Evolutionary conservation across 345 rosid species (phyloP).

Genomic region (Erucastrum elatum): DNA sequence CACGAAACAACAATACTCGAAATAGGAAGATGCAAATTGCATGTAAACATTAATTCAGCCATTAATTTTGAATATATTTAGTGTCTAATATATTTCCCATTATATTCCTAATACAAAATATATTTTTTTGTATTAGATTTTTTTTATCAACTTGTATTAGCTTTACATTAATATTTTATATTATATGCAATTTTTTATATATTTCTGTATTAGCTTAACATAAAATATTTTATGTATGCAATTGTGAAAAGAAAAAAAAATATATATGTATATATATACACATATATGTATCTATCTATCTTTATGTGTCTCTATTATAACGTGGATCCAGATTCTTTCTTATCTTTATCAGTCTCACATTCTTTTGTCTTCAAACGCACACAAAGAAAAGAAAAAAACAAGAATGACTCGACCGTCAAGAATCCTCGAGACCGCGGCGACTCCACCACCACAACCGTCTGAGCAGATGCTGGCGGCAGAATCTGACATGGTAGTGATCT

Average conservation of each 20-base stretch:
- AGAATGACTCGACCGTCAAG: constrained; percentile 42
- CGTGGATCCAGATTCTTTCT: constrained; percentile 40
- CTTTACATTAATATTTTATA: too few relatives aligned
- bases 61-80: not conserved
- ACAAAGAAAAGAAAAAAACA: not conserved
- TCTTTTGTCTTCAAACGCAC: constrained; percentile 35
- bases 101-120: too few relatives aligned
- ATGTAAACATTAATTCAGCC: constrained; percentile 30
- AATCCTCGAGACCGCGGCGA: constrained; percentile 28
- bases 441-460: constrained; percentile 46
- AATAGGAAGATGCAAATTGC: constrained; percentile 27
- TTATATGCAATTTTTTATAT: too few relatives aligned
- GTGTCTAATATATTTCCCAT: constrained; percentile 3
- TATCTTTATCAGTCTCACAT: constrained; percentile 35
- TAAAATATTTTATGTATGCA: not conserved
- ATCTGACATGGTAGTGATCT: constrained; percentile 61
- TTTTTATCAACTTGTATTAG: too few relatives aligned
- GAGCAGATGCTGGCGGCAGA: constrained; percentile 41
- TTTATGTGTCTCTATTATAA: constrained; percentile 32
- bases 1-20: constrained; percentile 15
- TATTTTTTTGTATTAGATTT: too few relatives aligned
- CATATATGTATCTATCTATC: constrained; percentile 12
- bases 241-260: not conserved
- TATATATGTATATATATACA: not conserved
- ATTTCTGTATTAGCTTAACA: not conserved